phyloP scores from a whole-genome alignment of 2,329 filamentous ascomycete genomes.

The Ilyonectria sp. region DNA sequence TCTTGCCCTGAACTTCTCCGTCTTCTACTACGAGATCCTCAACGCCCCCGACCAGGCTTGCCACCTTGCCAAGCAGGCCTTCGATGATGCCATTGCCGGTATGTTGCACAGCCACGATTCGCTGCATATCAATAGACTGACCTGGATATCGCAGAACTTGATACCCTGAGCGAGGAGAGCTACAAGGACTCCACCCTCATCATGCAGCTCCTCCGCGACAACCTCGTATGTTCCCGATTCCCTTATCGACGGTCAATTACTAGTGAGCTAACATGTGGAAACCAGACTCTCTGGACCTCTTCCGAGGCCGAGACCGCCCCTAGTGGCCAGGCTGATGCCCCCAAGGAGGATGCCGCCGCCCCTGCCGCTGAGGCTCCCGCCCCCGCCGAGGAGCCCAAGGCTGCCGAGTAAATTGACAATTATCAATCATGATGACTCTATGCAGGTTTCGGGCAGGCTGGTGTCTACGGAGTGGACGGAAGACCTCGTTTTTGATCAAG shows the following conservation, averaged over 20 bases:
- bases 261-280: constrained; percentile 48
- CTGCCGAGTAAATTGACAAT: constrained; percentile 68
- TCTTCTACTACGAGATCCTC: constrained; percentile 99
- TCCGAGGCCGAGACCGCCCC: constrained; percentile 92
- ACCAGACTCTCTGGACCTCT: constrained; percentile 97
- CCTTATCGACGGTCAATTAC: neutral
- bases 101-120: neutral
- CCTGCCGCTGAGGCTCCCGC: constrained; percentile 70
- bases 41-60: constrained; percentile 99
- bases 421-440: constrained; percentile 48
- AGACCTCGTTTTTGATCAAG: constrained; percentile 68
- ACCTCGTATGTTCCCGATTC: constrained; percentile 76
- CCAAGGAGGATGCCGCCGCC: constrained; percentile 63
- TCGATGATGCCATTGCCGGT: constrained; percentile 95
- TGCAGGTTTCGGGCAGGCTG: constrained; percentile 65
- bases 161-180: constrained; percentile 97
- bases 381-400: constrained; percentile 76
- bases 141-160: constrained; percentile 76
- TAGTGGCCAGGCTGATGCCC: constrained; percentile 65
- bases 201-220: constrained; percentile 98
- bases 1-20: constrained; percentile 98
- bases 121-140: constrained; percentile 6
- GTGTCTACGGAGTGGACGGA: constrained; percentile 77
- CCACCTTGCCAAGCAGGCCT: constrained; percentile 99
- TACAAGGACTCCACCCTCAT: constrained; percentile 99